phyloP scores from a whole-genome alignment of 2,329 filamentous ascomycete genomes.

The Aspergillus sp. region DNA sequence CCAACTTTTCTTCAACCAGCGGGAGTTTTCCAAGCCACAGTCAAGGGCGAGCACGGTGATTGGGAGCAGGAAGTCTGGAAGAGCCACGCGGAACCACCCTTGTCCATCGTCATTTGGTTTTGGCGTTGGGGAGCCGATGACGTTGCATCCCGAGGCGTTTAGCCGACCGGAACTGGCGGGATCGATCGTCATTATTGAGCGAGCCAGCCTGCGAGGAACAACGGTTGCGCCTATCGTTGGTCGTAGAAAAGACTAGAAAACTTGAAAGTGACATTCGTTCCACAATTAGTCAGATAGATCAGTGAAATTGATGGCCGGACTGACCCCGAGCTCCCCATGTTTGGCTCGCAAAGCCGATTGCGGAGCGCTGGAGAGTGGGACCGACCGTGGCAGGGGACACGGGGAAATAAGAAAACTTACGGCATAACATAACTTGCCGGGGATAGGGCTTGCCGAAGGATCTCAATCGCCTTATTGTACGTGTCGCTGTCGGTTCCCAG shows the following conservation, averaged over 20 bases:
- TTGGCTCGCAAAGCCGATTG: background rate
- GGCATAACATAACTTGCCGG: background rate
- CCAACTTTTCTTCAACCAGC: background rate
- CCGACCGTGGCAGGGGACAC: background rate
- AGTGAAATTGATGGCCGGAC: background rate
- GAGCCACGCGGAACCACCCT: constrained; percentile 6
- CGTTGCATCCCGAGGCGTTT: background rate
- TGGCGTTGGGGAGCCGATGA: background rate
- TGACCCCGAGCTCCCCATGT: background rate
- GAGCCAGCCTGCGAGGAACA: background rate
- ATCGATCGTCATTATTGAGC: background rate
- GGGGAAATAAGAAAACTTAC: background rate
- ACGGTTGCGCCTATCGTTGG: background rate
- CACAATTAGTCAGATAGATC: constrained; percentile 9
- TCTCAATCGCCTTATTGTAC: background rate
- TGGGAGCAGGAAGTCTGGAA: background rate
- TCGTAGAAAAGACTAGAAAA: constrained; percentile 5
- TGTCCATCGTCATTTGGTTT: constrained; percentile 2
- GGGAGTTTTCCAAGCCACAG: constrained; percentile 5
- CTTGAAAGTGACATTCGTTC: background rate
- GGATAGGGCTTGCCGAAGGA: background rate
- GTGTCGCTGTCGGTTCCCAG: background rate
- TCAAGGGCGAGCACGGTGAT: background rate
- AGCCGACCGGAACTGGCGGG: background rate
- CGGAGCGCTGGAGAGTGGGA: background rate